Conservation (phyloP, 108 stramenopile species). For the Bacterosira constricta region DNA sequence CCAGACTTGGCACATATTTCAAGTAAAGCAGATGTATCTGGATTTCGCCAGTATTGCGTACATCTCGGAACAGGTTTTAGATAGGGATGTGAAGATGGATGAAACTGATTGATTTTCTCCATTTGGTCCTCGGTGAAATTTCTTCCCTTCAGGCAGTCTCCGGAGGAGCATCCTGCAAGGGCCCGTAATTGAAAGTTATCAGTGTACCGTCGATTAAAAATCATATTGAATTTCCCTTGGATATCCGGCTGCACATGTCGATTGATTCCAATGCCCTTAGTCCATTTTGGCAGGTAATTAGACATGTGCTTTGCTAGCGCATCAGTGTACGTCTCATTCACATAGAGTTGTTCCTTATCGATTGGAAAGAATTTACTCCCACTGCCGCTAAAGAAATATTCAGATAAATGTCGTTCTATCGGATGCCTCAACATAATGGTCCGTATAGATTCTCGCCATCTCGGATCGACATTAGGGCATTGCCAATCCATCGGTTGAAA, state of each 20-base stretch:
- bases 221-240: slow-evolving; percentile 8
- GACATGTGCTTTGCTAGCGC: slow-evolving; percentile 7
- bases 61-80: neutral
- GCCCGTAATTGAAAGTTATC: slow-evolving; percentile 41
- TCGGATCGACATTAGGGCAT: slow-evolving; percentile 16
- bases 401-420: slow-evolving; percentile 35
- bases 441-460: slow-evolving; percentile 26
- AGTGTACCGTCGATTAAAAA: slow-evolving; percentile 21
- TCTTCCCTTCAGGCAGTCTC: slow-evolving; percentile 10
- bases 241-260: neutral
- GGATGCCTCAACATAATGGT: slow-evolving; percentile 33
- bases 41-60: slow-evolving; percentile 19
- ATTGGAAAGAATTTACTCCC: neutral
- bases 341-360: slow-evolving; percentile 16
- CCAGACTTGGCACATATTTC: slow-evolving; percentile 10
- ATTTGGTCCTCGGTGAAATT: neutral
- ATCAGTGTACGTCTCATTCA: slow-evolving; percentile 28
- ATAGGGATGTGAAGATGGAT: slow-evolving; percentile 15
- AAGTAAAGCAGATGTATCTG: neutral
- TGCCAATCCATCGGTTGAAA: slow-evolving; percentile 32
- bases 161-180: slow-evolving; percentile 28
- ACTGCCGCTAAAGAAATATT: slow-evolving; percentile 32
- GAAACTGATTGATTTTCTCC: slow-evolving; percentile 3
- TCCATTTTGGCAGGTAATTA: slow-evolving; percentile 19
- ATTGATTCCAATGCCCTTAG: neutral